Percentiles rank a stretch among this genome's conserved stretches.
phyloP scores from a whole-genome alignment of 2,329 filamentous ascomycete genomes.

The Trichothecium roseum region DNA sequence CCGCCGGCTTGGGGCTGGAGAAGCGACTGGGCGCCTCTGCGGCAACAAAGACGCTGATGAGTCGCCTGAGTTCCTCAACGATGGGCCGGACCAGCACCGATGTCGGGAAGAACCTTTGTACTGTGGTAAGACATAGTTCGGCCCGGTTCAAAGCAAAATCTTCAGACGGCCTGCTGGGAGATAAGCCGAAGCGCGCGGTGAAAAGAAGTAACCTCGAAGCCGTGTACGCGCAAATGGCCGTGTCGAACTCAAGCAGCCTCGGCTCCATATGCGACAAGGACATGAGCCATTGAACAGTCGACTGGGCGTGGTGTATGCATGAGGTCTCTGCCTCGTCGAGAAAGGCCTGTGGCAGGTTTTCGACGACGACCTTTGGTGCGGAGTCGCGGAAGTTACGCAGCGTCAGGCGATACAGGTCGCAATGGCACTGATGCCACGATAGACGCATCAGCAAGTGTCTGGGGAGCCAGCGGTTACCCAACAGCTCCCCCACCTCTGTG shows the following conservation, averaged over 20 bases:
- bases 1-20: constrained; percentile 14
- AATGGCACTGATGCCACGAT: constrained; percentile 29
- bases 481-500: constrained; percentile 1
- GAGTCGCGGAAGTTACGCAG: constrained; percentile 28
- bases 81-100: constrained; percentile 14
- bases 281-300: constrained; percentile 23
- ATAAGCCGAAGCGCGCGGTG: constrained; percentile 10
- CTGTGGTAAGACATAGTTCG: constrained; percentile 14
- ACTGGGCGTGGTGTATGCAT: constrained; percentile 29
- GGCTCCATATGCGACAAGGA: constrained; percentile 9
- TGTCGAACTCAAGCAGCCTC: constrained; percentile 11
- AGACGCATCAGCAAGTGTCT: constrained; percentile 8
- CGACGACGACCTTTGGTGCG: constrained; percentile 19
- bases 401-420: constrained; percentile 32
- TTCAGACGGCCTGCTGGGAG: constrained; percentile 6
- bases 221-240: constrained; percentile 4
- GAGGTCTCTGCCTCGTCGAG: constrained; percentile 22
- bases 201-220: constrained; percentile 9
- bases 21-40: constrained; percentile 14
- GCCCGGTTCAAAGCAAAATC: constrained; percentile 16
- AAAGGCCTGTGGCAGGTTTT: constrained; percentile 16
- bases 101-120: constrained; percentile 14
- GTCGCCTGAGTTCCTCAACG: constrained; percentile 14
- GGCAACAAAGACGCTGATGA: constrained; percentile 10
- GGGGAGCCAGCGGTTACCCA: constrained; percentile 6